Percentiles rank a stretch among this genome's conserved stretches.
These are phyloP conservation scores for Blastobotrys aristatus DNA, from an alignment of 1,139 yeast species.

Conservation along the genomic window DNA sequence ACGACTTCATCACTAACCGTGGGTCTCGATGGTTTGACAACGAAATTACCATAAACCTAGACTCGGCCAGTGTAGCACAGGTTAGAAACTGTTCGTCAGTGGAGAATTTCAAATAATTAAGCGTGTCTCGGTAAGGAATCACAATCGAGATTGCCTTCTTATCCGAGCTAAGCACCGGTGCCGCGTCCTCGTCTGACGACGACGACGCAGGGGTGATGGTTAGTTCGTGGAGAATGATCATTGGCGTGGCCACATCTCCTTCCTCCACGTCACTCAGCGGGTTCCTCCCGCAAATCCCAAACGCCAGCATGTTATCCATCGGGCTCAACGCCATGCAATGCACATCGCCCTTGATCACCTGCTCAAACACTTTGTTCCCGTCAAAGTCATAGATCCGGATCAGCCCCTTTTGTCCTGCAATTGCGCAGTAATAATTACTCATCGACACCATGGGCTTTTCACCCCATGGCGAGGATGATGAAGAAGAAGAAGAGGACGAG, in stretches of 20 bases:
- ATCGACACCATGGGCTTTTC: slow-evolving; percentile 63
- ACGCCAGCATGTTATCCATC: slow-evolving; percentile 60
- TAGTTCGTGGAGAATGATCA: slow-evolving; percentile 11
- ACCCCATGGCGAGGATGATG: slow-evolving; percentile 44
- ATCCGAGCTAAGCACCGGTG: slow-evolving; percentile 5
- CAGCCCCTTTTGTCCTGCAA: slow-evolving; percentile 64
- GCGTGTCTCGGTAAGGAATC: slow-evolving; percentile 80
- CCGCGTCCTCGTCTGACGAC: background rate
- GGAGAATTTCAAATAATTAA: slow-evolving; percentile 67
- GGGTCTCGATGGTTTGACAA: slow-evolving; percentile 64
- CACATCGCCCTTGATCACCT: slow-evolving; percentile 68
- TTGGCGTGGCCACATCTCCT: slow-evolving; percentile 3
- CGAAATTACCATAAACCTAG: slow-evolving; percentile 70
- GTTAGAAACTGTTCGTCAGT: slow-evolving; percentile 62
- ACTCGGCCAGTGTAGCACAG: slow-evolving; percentile 81
- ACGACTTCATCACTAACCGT: slow-evolving; percentile 60
- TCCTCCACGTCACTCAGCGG: slow-evolving; percentile 7
- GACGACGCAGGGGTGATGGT: too few species aligned
- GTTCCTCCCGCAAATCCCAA: slow-evolving; percentile 50
- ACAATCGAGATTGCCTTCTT: slow-evolving; percentile 67
- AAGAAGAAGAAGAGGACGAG: too few species aligned
- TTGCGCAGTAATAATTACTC: slow-evolving; percentile 54
- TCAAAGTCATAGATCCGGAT: slow-evolving; percentile 59
- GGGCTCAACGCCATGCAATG: slow-evolving; percentile 71
- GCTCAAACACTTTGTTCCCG: slow-evolving; percentile 59